phyloP scores from a whole-genome alignment of 225 moss, liverwort and hornwort genomes.

The Takakia lepidozioides region DNA sequence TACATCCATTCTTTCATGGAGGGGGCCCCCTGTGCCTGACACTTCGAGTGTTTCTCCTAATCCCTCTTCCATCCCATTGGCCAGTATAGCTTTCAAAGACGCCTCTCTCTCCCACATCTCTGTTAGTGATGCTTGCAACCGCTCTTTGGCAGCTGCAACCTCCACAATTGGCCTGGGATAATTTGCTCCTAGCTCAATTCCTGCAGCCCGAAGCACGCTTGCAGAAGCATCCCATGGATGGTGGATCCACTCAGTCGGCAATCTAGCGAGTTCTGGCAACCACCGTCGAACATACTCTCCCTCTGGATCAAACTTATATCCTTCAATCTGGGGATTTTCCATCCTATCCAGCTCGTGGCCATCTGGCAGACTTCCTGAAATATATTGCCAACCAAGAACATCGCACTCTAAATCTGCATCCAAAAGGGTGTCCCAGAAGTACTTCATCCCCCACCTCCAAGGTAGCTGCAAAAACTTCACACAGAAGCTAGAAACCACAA shows the following conservation, averaged over 20 bases:
- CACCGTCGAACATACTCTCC: conserved; percentile 54
- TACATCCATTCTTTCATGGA: conserved; percentile 41
- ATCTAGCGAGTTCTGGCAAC: conserved; percentile 49
- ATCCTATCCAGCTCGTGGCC: conserved; percentile 54
- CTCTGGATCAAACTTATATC: conserved; percentile 50
- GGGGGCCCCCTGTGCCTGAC: conserved; percentile 17
- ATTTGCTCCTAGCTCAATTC: conserved; percentile 49
- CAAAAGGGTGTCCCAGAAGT: conserved; percentile 55
- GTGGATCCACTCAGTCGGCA: conserved; percentile 60
- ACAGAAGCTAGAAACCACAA: conserved; percentile 51
- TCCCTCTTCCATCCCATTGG: conserved; percentile 48
- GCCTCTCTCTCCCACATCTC: conserved; percentile 60
- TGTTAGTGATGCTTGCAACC: conserved; percentile 31
- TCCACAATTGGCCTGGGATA: conserved; percentile 50
- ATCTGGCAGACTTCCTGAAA: conserved; percentile 56
- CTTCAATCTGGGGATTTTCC: conserved; percentile 64
- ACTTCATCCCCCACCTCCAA: conserved; percentile 71
- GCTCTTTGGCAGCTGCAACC: conserved; percentile 27
- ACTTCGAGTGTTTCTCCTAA: conserved; percentile 44
- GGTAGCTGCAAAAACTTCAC: conserved; percentile 56
- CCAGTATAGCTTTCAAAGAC: conserved; percentile 30
- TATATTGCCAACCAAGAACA: conserved; percentile 60
- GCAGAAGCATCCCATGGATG: conserved; percentile 51
- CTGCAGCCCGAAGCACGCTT: conserved; percentile 46
- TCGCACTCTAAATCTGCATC: conserved; percentile 59